Conservation (phyloP, 2,329 filamentous ascomycete genomes). For the Alternaria longipes region DNA sequence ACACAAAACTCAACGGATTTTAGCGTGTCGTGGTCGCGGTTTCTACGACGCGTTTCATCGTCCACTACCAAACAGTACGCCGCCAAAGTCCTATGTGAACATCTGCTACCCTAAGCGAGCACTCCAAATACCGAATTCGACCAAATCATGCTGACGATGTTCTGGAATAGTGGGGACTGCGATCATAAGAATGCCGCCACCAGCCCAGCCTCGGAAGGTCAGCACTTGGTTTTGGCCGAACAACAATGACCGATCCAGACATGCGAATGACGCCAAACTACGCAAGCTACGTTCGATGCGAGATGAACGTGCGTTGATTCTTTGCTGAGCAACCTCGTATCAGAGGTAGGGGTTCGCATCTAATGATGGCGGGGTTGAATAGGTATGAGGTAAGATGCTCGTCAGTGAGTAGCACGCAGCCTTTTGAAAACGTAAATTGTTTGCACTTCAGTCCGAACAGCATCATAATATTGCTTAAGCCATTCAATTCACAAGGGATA, state of each 20-base stretch:
- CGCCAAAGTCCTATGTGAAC: neutral
- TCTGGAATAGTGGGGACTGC: neutral
- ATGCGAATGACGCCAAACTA: neutral
- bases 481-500: neutral
- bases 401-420: slow-evolving; percentile 8
- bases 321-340: neutral
- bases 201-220: neutral
- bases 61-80: neutral
- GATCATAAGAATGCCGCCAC: neutral
- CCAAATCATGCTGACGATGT: no score
- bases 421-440: neutral
- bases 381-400: slow-evolving; percentile 19
- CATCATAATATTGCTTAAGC: neutral
- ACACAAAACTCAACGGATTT: neutral
- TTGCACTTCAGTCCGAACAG: neutral
- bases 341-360: slow-evolving; percentile 15
- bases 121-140: neutral
- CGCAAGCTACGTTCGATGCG: neutral
- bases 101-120: no score
- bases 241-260: neutral
- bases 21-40: neutral
- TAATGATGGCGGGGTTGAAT: neutral
- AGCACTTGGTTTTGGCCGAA: neutral
- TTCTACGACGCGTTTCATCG: neutral
- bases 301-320: neutral